Evolutionary conservation across 2,329 filamentous ascomycete species (phyloP).

Genomic region (Lasiodiplodia theobromae): DNA sequence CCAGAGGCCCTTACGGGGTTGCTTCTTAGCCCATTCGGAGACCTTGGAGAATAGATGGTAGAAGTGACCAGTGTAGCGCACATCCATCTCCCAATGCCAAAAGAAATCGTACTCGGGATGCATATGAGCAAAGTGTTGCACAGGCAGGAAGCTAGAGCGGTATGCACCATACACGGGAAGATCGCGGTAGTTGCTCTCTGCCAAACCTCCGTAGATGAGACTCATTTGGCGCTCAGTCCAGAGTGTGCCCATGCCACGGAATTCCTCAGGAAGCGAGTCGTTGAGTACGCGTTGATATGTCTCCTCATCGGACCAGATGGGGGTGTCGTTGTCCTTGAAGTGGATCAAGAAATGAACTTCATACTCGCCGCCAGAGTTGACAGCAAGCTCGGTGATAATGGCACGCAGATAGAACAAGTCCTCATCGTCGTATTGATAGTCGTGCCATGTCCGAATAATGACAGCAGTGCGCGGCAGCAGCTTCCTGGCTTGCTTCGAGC

Average conservation of each 20-base stretch:
- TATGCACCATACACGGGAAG: constrained; percentile 73
- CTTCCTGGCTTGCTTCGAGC: constrained; percentile 41
- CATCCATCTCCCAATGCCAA: constrained; percentile 97
- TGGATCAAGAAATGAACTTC: constrained; percentile 84
- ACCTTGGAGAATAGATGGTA: constrained; percentile 78
- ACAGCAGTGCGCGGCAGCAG: constrained; percentile 72
- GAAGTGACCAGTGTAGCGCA: constrained; percentile 88
- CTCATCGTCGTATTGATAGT: constrained; percentile 79
- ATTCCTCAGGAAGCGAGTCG: constrained; percentile 56
- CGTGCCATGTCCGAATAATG: constrained; percentile 82
- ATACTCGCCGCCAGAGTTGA: constrained; percentile 83
- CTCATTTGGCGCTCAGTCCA: constrained; percentile 63
- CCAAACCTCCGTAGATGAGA: constrained; percentile 59
- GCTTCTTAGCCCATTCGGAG: constrained; percentile 69
- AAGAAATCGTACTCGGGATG: constrained; percentile 91
- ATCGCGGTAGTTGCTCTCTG: constrained; percentile 60
- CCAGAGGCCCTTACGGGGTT: constrained; percentile 77
- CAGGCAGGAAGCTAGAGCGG: constrained; percentile 86
- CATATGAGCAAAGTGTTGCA: constrained; percentile 89
- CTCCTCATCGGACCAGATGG: constrained; percentile 81
- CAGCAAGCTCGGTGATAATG: constrained; percentile 77
- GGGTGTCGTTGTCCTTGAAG: constrained; percentile 78
- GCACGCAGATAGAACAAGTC: constrained; percentile 84
- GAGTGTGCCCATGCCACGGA: constrained; percentile 60
- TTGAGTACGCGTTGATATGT: constrained; percentile 72